phyloP scores from a whole-genome alignment of 2,329 filamentous ascomycete species.

The Clarireedia monteithiana region DNA sequence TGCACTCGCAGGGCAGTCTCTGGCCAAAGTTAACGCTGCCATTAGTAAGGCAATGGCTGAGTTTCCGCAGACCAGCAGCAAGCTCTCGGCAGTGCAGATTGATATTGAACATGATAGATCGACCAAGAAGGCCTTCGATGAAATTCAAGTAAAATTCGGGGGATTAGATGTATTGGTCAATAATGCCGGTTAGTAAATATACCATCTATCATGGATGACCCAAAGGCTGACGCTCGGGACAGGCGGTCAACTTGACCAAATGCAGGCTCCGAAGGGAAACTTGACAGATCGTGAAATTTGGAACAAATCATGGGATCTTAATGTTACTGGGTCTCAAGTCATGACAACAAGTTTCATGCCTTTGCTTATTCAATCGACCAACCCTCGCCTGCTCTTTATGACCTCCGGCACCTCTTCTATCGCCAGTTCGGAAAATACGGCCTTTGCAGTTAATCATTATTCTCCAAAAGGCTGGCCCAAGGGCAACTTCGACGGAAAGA shows the following conservation, averaged over 20 bases:
- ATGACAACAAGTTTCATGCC: slow-evolving; percentile 33
- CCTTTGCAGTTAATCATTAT: slow-evolving; percentile 20
- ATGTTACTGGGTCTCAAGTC: slow-evolving; percentile 35
- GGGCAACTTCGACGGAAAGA: slow-evolving; percentile 14
- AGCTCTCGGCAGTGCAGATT: slow-evolving; percentile 18
- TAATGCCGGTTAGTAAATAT: slow-evolving; percentile 23
- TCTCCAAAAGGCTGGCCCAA: slow-evolving; percentile 33
- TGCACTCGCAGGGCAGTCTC: slow-evolving; percentile 35
- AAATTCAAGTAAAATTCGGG: slow-evolving; percentile 24
- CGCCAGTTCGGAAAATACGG: slow-evolving; percentile 24
- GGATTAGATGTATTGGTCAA: slow-evolving; percentile 32
- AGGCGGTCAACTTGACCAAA: slow-evolving; percentile 27
- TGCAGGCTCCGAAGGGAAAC: slow-evolving; percentile 19
- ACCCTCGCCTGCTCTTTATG: slow-evolving; percentile 41
- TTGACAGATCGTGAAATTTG: slow-evolving; percentile 32
- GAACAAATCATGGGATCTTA: slow-evolving; percentile 36
- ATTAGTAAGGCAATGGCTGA: slow-evolving; percentile 27
- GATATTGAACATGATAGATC: slow-evolving; percentile 30
- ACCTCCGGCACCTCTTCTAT: slow-evolving; percentile 35
- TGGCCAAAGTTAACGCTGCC: slow-evolving; percentile 35
- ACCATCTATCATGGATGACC: not conserved
- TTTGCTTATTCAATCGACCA: slow-evolving; percentile 35
- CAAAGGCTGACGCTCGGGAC: not conserved
- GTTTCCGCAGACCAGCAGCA: slow-evolving; percentile 28
- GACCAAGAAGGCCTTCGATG: slow-evolving; percentile 27